Conservation (phyloP, 805 yeast genomes). For the Starmerella bombicola region DNA sequence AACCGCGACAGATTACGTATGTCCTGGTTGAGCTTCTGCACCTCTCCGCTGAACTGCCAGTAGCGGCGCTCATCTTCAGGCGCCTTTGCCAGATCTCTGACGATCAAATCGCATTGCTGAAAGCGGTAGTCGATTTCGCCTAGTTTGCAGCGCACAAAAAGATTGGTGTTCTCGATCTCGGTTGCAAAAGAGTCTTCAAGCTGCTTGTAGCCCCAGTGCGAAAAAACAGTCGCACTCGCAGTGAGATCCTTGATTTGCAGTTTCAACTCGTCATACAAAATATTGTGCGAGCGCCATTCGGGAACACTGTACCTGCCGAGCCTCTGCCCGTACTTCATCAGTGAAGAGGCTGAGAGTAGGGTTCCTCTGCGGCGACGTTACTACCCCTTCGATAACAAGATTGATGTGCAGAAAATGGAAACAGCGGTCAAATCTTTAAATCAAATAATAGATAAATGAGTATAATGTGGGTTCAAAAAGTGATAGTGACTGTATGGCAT, state of each 20-base stretch:
- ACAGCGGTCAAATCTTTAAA: too few relatives aligned
- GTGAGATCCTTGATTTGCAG: slow-evolving; percentile 50
- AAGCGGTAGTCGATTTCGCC: slow-evolving; percentile 53
- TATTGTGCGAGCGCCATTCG: slow-evolving; percentile 75
- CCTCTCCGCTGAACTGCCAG: slow-evolving; percentile 29
- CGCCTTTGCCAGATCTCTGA: slow-evolving; percentile 14
- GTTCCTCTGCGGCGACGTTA: too few relatives aligned
- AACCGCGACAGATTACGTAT: slow-evolving; percentile 59
- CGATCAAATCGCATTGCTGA: slow-evolving; percentile 31
- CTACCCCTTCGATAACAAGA: too few relatives aligned
- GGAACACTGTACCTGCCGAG: slow-evolving; percentile 64
- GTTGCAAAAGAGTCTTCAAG: slow-evolving; percentile 13
- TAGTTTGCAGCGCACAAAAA: slow-evolving; percentile 54
- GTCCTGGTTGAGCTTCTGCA: slow-evolving; percentile 36
- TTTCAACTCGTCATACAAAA: slow-evolving; percentile 72
- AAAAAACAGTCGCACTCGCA: slow-evolving; percentile 3
- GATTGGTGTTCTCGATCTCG: slow-evolving; percentile 27
- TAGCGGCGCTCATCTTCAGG: slow-evolving; percentile 10
- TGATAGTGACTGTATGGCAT: too few relatives aligned
- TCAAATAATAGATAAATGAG: too few relatives aligned
- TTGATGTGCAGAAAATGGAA: too few relatives aligned
- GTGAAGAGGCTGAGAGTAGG: background rate
- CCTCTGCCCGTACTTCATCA: slow-evolving; percentile 80
- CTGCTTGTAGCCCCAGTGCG: slow-evolving; percentile 9
- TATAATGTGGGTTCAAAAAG: too few relatives aligned